phyloP scores from a whole-genome alignment of 805 yeast species.

The Lipomyces chichibuensis region DNA sequence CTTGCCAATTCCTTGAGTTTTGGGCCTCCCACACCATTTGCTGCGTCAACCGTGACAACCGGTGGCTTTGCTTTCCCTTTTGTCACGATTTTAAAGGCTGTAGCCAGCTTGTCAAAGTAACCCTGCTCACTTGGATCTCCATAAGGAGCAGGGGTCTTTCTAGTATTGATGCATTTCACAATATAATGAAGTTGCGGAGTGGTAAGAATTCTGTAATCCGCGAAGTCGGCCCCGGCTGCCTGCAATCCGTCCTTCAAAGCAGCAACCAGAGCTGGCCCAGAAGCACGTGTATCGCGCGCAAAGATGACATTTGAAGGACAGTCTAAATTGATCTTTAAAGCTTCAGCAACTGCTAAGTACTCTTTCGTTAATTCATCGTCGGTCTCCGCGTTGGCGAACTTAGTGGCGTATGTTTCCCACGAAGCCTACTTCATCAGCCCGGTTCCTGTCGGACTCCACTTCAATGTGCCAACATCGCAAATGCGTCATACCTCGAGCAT shows the following conservation, averaged over 20 bases:
- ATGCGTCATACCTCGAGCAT: constrained; percentile 36
- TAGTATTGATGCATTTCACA: constrained; percentile 72
- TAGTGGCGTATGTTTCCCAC: constrained; percentile 87
- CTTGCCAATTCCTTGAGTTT: constrained; percentile 58
- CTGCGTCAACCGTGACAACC: constrained; percentile 77
- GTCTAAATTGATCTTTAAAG: constrained; percentile 51
- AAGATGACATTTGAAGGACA: constrained; percentile 52
- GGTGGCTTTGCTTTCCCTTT: constrained; percentile 40
- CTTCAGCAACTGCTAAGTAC: constrained; percentile 48
- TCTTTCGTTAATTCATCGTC: constrained; percentile 50
- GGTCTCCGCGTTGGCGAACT: constrained; percentile 68
- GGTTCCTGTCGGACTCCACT: not conserved
- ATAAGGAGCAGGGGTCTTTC: constrained; percentile 47
- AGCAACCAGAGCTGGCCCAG: constrained; percentile 67
- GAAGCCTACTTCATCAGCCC: constrained; percentile 20
- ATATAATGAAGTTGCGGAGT: constrained; percentile 95
- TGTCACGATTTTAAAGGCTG: constrained; percentile 54
- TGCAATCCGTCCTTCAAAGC: constrained; percentile 66
- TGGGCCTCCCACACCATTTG: constrained; percentile 96
- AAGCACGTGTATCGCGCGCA: constrained; percentile 86
- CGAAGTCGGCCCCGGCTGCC: constrained; percentile 51
- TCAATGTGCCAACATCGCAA: not conserved
- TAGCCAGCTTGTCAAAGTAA: constrained; percentile 66
- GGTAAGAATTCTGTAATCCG: constrained; percentile 72
- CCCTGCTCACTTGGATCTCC: constrained; percentile 69